Base-by-base conservation (phyloP, 2,329 filamentous ascomycete species). In the Pseudogymnoascus sp. region DNA sequence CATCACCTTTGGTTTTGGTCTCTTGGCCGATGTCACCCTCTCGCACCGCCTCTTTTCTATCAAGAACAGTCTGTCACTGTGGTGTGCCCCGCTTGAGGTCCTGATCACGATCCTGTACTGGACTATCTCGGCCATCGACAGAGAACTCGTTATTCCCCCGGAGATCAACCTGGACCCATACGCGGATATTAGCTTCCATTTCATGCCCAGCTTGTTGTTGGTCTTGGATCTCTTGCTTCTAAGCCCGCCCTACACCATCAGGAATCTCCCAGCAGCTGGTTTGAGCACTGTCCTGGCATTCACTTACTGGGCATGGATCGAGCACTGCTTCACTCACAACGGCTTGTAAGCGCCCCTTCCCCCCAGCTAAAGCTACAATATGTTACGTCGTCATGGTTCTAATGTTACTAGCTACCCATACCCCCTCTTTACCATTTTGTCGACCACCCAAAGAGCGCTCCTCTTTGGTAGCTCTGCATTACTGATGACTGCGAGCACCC, bases 241-340 rank as follows among this genome's bases (percentile, higher is more conserved):
- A 54, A 89, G 85, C 57, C 89, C 89, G 10, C 89, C 89, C 0
- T 91, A 88, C 85, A 86, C 86, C 0, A 83, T 89, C 65, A 79
- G 81, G 8, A 79, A 80, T 6, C 78, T 85, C n/a, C 79, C 81
- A 1, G 83, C 86, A 4, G 79, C 89, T 70, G 76, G 77, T 1
- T 71, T 89, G 26, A 86, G 84, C 67, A 81, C 81, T 11, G 72
- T 68, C 1, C 75, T 91, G 47, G 87, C 87, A 0, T 84, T 89
- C 66, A 73, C 76, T 2, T 93, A 93, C 74, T 93, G 88, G 88
- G 82, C 82, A 67, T 93, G 89, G 89, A 83, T 91, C 23, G 88
- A 92, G 74, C 79, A 84, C 23, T 91, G 88, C 76, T 89, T 83
- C 69, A 79, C 79, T 51, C 78, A 82, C 65, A 91, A 91, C 69